A percentile compares a stretch with the other conserved stretches of the same genome.
These are phyloP conservation scores for Ettlia oleoabundans DNA, from an alignment of 139 green algal genomes.

Conservation along the genomic window DNA sequence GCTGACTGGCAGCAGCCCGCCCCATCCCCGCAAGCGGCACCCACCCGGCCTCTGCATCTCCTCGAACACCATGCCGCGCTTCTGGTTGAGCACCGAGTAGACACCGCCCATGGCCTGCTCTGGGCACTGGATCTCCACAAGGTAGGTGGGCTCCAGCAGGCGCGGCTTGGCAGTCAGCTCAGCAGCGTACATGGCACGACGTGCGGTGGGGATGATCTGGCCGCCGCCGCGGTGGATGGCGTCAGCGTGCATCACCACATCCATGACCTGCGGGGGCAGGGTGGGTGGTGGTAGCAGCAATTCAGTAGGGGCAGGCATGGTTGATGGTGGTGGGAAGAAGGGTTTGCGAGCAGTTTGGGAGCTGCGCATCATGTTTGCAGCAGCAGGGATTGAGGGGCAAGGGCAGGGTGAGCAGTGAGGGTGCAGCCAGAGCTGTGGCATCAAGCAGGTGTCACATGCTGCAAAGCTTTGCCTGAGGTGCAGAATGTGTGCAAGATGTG, in stretches of 20 bases:
- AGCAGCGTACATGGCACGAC: conserved; percentile 94
- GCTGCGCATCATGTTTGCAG: too few species aligned
- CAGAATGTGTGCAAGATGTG: too few species aligned
- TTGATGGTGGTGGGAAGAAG: too few species aligned
- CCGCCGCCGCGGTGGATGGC: conserved; percentile 98
- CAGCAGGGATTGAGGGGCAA: too few species aligned
- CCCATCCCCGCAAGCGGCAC: too few species aligned
- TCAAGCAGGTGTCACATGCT: too few species aligned
- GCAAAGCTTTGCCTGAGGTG: too few species aligned
- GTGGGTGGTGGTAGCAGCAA: background rate
- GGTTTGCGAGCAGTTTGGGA: too few species aligned
- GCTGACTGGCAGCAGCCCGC: too few species aligned
- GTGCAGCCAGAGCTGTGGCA: too few species aligned
- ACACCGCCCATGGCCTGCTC: conserved; percentile 94
- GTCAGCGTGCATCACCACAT: conserved; percentile 98
- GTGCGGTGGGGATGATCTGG: conserved; percentile 98
- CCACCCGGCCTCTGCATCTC: conserved; percentile 92
- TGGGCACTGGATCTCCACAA: conserved; percentile 99
- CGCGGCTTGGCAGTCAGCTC: conserved; percentile 91
- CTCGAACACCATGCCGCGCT: conserved; percentile 99
- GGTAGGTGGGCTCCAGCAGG: conserved; percentile 97
- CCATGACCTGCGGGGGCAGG: conserved; percentile 60
- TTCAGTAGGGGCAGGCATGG: background rate
- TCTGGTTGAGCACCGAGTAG: conserved; percentile 98
- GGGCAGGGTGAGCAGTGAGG: too few species aligned